Conservation (phyloP, 2,329 filamentous ascomycete species). For the Rhytidhysteron rufulum region DNA sequence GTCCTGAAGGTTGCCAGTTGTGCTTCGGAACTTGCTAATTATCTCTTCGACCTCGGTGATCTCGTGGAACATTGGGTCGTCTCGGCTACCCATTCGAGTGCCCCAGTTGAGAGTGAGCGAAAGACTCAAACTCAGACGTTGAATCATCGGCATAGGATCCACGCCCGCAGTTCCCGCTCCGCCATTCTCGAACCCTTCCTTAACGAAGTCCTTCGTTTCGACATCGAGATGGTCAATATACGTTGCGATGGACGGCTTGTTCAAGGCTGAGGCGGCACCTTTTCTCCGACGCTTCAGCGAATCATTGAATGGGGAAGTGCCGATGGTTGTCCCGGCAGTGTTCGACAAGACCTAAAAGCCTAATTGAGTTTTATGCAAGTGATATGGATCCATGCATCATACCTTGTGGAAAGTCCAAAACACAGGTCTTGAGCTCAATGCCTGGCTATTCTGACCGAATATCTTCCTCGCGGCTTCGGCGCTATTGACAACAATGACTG, state of each 20-base stretch:
- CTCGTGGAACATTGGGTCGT: slow-evolving; percentile 59
- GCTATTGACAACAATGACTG: slow-evolving; percentile 42
- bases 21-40: slow-evolving; percentile 57
- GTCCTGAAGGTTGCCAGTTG: slow-evolving; percentile 59
- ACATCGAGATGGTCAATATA: slow-evolving; percentile 61
- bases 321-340: slow-evolving; percentile 64
- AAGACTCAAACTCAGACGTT: slow-evolving; percentile 60
- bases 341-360: slow-evolving; percentile 54
- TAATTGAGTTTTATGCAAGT: slow-evolving; percentile 4
- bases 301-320: slow-evolving; percentile 64
- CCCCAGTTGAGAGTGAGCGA: slow-evolving; percentile 66
- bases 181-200: slow-evolving; percentile 58
- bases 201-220: slow-evolving; percentile 60
- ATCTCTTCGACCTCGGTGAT: slow-evolving; percentile 62
- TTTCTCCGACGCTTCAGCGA: slow-evolving; percentile 62
- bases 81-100: slow-evolving; percentile 55
- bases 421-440: slow-evolving; percentile 39
- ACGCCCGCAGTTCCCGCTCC: slow-evolving; percentile 51
- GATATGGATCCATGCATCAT: background rate
- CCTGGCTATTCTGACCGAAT: slow-evolving; percentile 41
- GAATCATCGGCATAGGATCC: slow-evolving; percentile 66
- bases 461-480: slow-evolving; percentile 39
- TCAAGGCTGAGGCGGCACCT: slow-evolving; percentile 62
- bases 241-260: slow-evolving; percentile 60
- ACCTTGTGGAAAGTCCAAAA: slow-evolving; percentile 47